Evolutionary conservation across 306 rosid genomes (phyloP).

Genomic region (Sphenostylis stenocarpa): DNA sequence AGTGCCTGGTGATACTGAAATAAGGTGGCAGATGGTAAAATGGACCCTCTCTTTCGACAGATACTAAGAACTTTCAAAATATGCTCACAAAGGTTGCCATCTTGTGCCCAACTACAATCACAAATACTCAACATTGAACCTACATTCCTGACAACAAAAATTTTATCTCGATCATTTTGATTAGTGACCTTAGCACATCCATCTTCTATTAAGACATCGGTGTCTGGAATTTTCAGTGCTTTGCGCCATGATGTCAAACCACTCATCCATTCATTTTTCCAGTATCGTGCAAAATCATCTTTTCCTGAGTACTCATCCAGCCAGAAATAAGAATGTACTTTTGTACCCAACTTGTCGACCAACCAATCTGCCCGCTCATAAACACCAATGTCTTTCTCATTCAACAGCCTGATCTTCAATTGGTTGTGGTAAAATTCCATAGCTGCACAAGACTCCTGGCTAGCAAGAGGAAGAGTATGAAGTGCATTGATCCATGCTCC

Average conservation of each 20-base stretch:
- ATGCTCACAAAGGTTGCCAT: slow-evolving; percentile 85
- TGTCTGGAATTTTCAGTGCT: slow-evolving; percentile 68
- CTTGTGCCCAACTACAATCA: slow-evolving; percentile 77
- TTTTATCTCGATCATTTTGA: slow-evolving; percentile 51
- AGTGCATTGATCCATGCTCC: slow-evolving; percentile 71
- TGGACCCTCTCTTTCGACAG: slow-evolving; percentile 45
- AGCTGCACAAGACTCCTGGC: slow-evolving; percentile 82
- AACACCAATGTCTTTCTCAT: slow-evolving; percentile 59
- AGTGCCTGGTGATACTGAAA: slow-evolving; percentile 69
- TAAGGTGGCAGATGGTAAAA: slow-evolving; percentile 59
- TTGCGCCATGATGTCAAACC: slow-evolving; percentile 93
- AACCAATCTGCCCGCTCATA: slow-evolving; percentile 81
- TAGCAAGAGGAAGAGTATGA: slow-evolving; percentile 75
- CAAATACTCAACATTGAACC: slow-evolving; percentile 78
- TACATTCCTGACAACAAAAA: slow-evolving; percentile 66
- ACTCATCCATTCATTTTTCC: slow-evolving; percentile 86
- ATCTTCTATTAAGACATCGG: slow-evolving; percentile 62
- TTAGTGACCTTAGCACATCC: slow-evolving; percentile 61
- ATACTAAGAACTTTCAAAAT: slow-evolving; percentile 60
- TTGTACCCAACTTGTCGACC: slow-evolving; percentile 82
- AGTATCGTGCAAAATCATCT: slow-evolving; percentile 78
- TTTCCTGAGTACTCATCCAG: slow-evolving; percentile 87
- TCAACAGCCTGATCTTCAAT: slow-evolving; percentile 70
- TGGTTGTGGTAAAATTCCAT: slow-evolving; percentile 86
- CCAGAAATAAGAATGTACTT: slow-evolving; percentile 90